A percentile compares a stretch with the other conserved stretches of the same genome.
Conservation (phyloP, 768 basidiomycete genomes). For the Serpula lacrymans region DNA sequence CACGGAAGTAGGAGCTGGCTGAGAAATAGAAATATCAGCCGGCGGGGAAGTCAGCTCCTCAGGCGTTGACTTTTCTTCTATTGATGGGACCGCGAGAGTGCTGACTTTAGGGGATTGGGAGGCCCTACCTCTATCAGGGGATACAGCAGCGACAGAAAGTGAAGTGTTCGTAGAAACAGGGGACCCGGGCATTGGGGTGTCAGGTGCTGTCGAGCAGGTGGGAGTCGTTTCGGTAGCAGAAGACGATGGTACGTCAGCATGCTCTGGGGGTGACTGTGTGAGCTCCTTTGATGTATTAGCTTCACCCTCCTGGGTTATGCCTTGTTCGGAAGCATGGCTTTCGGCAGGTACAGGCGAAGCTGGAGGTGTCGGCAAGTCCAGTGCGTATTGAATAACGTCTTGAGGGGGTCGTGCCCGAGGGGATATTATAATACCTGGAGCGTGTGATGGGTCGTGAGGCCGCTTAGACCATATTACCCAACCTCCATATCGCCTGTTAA, state of each 20-base stretch:
- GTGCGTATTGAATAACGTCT: conserved; percentile 53
- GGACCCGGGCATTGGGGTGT: conserved; percentile 47
- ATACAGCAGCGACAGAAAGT: conserved; percentile 36
- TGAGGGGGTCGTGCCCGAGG: conserved; percentile 59
- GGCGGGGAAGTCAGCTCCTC: conserved; percentile 5
- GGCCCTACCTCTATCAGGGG: conserved; percentile 23
- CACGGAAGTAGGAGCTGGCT: too few species aligned
- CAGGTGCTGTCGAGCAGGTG: conserved; percentile 46
- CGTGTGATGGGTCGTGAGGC: conserved; percentile 57
- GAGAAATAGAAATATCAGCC: too few species aligned
- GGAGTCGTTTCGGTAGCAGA: conserved; percentile 47
- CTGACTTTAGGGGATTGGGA: conserved; percentile 4
- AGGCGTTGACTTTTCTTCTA: conserved; percentile 11
- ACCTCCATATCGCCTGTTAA: conserved; percentile 14
- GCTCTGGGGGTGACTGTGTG: conserved; percentile 16
- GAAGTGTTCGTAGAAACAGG: conserved; percentile 63
- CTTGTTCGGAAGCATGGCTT: conserved; percentile 4
- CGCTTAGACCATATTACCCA: conserved; percentile 77
- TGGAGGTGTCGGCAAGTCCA: conserved; percentile 51
- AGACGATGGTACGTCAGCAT: conserved; percentile 41
- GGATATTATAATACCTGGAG: conserved; percentile 73
- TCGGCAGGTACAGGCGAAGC: conserved; percentile 30
- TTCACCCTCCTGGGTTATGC: conserved; percentile 4
- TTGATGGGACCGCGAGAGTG: conserved; percentile 11
- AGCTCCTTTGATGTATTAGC: conserved; percentile 4